Evolutionary conservation across 2,329 filamentous ascomycete genomes (phyloP), one percentile per base, ranked within the genome.

Genomic region (Fusarium sp.): DNA sequence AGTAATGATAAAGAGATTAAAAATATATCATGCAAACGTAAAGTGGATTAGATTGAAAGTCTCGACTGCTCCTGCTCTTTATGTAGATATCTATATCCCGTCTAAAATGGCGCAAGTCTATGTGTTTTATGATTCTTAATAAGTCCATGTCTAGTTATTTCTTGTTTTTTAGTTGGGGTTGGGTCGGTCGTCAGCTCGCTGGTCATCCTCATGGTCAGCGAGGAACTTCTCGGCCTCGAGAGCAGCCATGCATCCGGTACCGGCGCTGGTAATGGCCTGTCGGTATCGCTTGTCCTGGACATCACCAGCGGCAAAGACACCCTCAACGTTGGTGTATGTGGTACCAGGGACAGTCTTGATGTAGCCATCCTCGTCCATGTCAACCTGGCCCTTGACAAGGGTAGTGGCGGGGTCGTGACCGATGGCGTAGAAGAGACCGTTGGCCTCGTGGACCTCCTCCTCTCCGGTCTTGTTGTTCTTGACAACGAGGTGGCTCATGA

Each of bases 241-340:
- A 17, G 96, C 96, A 60, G 96, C 96, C 86, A 98, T 92, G 84
- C 96, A 99, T 73, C 96, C 96, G 70, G 95, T 95, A 69, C 94
- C 96, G 78, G 96, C 96, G 85, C 95, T 98, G 74, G 96, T 99
- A 76, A 99, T 97, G 53, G 96, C 96, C 87, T 99, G 96, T 82
- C 96, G 91, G 84, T 99, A 99, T 81, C 92, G 91, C 92, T 98
- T 99, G 83, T 99, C 97, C 87, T 99, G 96, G 15, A 99, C 97
- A 82, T 99, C 96, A 74, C 96, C 96, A 15, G 96, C 96, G 42
- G 96, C 96, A 81, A 98, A 99, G 26, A 99, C 94, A 82, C 96
- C 96, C 81, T 94, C 90, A 11, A 98, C 84, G 83, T 91, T 98
- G 54, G 96, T 99, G 80, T 93, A 88, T 67, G 94, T 94, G 51